Evolutionary conservation across 176 grass and related monocot genomes (phyloP).

Genomic region (Eragrostis nindensis): DNA sequence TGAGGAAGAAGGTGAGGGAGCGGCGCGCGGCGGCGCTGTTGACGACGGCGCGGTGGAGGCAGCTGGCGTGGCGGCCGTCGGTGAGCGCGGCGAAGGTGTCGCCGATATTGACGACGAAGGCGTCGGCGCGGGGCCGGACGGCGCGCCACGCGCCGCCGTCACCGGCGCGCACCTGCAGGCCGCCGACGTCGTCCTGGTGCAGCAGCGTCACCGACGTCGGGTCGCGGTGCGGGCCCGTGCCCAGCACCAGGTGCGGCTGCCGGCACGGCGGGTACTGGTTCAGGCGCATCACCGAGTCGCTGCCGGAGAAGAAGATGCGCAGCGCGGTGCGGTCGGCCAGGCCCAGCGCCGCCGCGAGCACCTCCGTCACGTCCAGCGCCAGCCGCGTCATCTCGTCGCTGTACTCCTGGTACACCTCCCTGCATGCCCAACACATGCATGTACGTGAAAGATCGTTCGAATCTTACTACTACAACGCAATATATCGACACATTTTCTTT

Average conservation of each 20-base stretch:
- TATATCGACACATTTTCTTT: too few relatives aligned
- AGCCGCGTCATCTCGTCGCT: constrained; percentile 49
- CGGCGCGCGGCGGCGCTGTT: constrained; percentile 14
- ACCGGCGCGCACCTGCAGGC: constrained; percentile 46
- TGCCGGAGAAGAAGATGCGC: constrained; percentile 35
- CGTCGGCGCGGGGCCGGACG: constrained; percentile 44
- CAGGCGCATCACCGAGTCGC: constrained; percentile 46
- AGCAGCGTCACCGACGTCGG: constrained; percentile 61
- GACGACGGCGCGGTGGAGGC: constrained; percentile 59
- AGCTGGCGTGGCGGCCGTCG: constrained; percentile 51
- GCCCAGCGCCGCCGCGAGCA: constrained; percentile 29
- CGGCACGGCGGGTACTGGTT: constrained; percentile 57
- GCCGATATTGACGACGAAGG: constrained; percentile 60
- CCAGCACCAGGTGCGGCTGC: constrained; percentile 52
- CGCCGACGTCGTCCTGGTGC: constrained; percentile 61
- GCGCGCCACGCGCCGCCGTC: constrained; percentile 41
- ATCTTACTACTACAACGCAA: too few relatives aligned
- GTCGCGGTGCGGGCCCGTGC: constrained; percentile 60
- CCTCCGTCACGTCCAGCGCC: constrained; percentile 52
- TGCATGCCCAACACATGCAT: not conserved
- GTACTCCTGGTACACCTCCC: constrained; percentile 48
- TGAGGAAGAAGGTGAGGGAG: constrained; percentile 63
- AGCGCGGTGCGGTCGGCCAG: constrained; percentile 16
- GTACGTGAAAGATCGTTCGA: too few relatives aligned
- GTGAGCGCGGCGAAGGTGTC: constrained; percentile 60